Evolutionary conservation across 371 early-diverging fungal genomes (phyloP).

Genomic region (Choanephora cucurbitarum): DNA sequence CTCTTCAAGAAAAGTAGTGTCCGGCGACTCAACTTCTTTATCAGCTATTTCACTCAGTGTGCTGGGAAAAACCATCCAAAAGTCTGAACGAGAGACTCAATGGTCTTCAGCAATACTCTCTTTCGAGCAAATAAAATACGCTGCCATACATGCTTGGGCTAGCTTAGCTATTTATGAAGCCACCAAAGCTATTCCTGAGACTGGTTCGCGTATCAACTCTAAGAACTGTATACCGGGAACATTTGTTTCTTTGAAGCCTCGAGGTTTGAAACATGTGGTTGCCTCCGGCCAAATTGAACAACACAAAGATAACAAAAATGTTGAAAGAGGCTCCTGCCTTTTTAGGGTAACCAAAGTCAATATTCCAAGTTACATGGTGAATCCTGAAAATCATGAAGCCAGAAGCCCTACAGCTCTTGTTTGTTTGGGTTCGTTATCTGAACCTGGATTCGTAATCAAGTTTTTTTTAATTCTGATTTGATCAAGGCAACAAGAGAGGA

Average conservation of each 20-base stretch:
- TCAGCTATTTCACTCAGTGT: neutral
- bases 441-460: neutral
- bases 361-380: neutral
- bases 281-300: conserved; percentile 1
- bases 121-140: no score
- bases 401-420: neutral
- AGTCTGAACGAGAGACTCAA: no score
- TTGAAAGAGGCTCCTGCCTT: no score
- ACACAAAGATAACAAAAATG: neutral
- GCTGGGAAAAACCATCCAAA: neutral
- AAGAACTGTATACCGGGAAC: conserved; percentile 5
- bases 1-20: no score
- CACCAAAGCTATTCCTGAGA: neutral
- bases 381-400: neutral
- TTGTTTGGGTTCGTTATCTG: neutral
- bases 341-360: neutral
- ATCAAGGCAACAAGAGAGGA: no score
- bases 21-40: no score
- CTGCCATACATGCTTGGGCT: neutral
- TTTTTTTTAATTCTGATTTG: no score
- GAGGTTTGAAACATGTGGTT: no score
- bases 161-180: conserved; percentile 2
- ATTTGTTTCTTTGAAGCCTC: conserved; percentile 2
- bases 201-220: neutral
- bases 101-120: no score